Conservation (phyloP, 257 asterid species). For the Capsicum rhomboideum region DNA sequence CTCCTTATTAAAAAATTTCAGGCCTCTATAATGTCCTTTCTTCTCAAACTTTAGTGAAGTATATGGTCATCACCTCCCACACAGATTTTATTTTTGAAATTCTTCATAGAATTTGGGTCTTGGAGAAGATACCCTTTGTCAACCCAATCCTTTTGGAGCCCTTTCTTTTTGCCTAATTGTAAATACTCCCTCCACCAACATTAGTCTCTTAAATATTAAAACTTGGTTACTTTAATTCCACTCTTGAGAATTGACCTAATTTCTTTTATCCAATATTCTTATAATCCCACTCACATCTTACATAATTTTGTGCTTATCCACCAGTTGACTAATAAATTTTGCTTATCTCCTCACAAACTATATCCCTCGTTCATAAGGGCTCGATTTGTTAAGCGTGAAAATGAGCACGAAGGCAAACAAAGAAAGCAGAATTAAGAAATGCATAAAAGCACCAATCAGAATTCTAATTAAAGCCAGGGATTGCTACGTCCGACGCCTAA, state of each 20-base stretch:
- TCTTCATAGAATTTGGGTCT: not conserved
- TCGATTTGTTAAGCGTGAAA: not conserved
- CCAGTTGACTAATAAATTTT: not conserved
- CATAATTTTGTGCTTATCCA: not conserved
- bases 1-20: too few relatives aligned
- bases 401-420: constrained; percentile 10
- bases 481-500: constrained; percentile 30
- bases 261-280: not conserved
- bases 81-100: not conserved
- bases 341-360: not conserved
- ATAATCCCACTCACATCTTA: not conserved
- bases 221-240: not conserved
- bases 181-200: not conserved
- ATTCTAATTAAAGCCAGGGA: constrained; percentile 38
- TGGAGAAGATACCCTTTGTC: not conserved
- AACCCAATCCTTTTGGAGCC: not conserved
- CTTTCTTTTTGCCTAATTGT: not conserved
- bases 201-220: not conserved
- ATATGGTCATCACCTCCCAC: not conserved
- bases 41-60: not conserved
- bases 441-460: constrained; percentile 30
- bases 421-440: constrained; percentile 20
- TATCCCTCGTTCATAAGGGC: not conserved
- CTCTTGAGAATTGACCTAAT: not conserved
- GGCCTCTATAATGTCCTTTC: not conserved